Percentiles rank a stretch among this genome's conserved stretches.
Conservation (phyloP, 257 asterid species). For the Verbascum thapsus region DNA sequence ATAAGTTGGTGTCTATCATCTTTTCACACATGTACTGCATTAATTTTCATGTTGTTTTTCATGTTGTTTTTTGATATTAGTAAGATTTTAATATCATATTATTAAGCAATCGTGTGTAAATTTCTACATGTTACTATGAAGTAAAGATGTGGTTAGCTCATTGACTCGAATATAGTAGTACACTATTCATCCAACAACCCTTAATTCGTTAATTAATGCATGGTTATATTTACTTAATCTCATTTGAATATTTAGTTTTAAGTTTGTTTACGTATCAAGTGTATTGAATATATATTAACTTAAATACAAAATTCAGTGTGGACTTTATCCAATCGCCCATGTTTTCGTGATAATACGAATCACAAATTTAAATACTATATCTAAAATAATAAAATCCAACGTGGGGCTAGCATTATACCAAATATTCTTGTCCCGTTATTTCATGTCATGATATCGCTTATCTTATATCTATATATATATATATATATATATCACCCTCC, state of each 20-base stretch:
- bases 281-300: no score
- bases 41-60: not conserved
- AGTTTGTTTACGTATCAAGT: no score
- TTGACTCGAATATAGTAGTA: not conserved
- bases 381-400: no score
- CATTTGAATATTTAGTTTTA: no score
- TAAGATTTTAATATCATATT: not conserved
- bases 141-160: slow-evolving; percentile 18
- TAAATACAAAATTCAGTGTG: no score
- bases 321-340: no score
- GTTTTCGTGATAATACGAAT: no score
- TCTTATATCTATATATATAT: no score
- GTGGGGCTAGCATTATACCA: slow-evolving; percentile 13
- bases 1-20: not conserved
- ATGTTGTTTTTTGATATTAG: not conserved
- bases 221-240: not conserved
- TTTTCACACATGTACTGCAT: slow-evolving; percentile 32
- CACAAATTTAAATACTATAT: no score
- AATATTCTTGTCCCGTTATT: not conserved
- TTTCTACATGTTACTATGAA: slow-evolving; percentile 5
- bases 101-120: not conserved
- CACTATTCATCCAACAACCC: not conserved
- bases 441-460: not conserved
- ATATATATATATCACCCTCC: not conserved
- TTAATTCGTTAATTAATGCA: no score